Evolutionary conservation across 352 stramenopile genomes (phyloP), one percentile per base, ranked within the genome.

Genomic region (Phytopythium montanum): DNA sequence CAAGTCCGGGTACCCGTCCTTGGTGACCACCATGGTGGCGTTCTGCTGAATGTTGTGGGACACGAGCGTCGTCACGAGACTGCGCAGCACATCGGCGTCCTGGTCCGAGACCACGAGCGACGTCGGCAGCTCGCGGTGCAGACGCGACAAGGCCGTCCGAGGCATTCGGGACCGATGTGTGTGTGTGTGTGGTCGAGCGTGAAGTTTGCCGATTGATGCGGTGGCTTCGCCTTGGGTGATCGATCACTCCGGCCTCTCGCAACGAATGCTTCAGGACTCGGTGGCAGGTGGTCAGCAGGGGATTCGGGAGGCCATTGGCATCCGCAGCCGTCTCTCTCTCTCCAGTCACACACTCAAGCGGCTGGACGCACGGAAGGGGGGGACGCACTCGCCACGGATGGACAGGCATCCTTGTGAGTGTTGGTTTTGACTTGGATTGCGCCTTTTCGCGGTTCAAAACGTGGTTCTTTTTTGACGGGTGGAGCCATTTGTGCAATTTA

Each of bases 11-110:
- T 60, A 61, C 0, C 69, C 65, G 39, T 73, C 69, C 23, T 68
- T 71, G 26, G 53, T 63, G 41, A 73, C 55, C 36, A 56, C 60
- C n/a, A 74, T 25, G 12, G 58, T 72, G 34, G 62, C 67, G 54
- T 62, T 68, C 54, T 73, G 60, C 51, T 73, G 59, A 5, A 67
- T 29, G 23, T 74, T 76, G 50, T 76, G 69, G 13, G 13, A 46
- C 19, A 74, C 63, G 5, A 76, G 58, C 5, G 66, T 74, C 26
- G 44, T 56, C 33, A 65, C 66, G 46, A 76, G 51, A 12, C 62
- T 51, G 19, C 62, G 58, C 5, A 73, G 69, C 26, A 71, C 44
- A 28, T 28, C 41, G 14, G 59, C 29, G 46, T 76, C 69, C 26
- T 61, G 49, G 10, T 70, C 59, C 1, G 62, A 60, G 44, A 76